Evolutionary conservation across 176 grass and related monocot genomes (phyloP).

Genomic region (Musa troglodytarum): DNA sequence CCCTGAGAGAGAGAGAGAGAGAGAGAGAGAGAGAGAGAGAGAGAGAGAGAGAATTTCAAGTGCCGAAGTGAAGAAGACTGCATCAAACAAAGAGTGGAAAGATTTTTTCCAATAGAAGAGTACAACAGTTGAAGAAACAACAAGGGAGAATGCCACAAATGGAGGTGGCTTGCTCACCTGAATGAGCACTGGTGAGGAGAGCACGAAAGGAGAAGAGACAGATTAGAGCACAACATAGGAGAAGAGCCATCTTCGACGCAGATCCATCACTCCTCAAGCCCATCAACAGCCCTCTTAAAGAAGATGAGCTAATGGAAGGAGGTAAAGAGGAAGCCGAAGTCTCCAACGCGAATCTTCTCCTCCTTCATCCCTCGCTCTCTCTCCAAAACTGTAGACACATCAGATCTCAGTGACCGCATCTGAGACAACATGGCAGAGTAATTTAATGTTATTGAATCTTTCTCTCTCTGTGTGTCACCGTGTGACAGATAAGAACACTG

Average conservation of each 20-base stretch:
- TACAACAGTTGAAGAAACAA: neutral
- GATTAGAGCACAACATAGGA: neutral
- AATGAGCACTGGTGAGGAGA: neutral
- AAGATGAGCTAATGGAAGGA: neutral
- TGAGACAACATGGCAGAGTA: constrained; percentile 7
- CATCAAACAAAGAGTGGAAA: too few relatives aligned
- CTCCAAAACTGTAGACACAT: neutral
- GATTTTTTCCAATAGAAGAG: neutral
- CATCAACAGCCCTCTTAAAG: neutral
- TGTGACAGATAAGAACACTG: too few relatives aligned
- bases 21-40: too few relatives aligned
- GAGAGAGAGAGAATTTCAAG: too few relatives aligned
- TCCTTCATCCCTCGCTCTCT: neutral
- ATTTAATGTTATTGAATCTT: neutral
- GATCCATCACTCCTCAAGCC: neutral
- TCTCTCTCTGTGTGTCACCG: neutral
- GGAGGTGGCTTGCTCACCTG: neutral
- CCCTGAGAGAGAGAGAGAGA: too few relatives aligned
- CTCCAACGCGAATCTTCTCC: neutral
- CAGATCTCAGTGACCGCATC: constrained; percentile 3
- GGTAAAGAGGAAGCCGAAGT: neutral
- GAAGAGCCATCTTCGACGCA: neutral
- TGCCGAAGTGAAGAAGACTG: too few relatives aligned
- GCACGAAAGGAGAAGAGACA: neutral
- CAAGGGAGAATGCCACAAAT: neutral